A percentile compares a stretch with the other conserved stretches of the same genome.
Evolutionary conservation across 2,329 filamentous ascomycete genomes (phyloP).

Genomic region (Neonectria punicea): DNA sequence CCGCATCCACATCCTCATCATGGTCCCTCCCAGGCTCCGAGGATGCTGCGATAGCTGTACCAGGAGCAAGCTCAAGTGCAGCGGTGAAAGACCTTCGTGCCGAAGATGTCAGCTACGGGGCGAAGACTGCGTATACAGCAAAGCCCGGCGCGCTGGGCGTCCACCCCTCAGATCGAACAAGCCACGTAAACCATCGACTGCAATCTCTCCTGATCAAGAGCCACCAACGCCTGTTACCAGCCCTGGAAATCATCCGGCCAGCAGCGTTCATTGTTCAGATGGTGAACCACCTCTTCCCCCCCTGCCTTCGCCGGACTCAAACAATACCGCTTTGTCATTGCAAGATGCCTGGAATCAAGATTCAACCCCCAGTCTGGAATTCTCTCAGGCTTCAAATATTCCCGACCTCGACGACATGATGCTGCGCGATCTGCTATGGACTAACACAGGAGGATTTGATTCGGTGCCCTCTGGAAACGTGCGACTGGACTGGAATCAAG

Average conservation of each 20-base stretch:
- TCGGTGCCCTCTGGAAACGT: conserved; percentile 5
- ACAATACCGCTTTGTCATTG: background rate
- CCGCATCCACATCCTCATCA: background rate
- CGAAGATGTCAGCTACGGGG: conserved; percentile 13
- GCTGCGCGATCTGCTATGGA: conserved; percentile 12
- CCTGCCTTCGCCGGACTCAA: conserved; percentile 1
- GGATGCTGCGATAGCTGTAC: conserved; percentile 15
- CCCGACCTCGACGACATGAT: conserved; percentile 7
- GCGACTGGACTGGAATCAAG: conserved; percentile 6
- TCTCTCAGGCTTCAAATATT: conserved; percentile 5
- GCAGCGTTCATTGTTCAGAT: background rate
- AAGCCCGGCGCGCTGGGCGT: conserved; percentile 10
- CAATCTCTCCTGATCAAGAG: conserved; percentile 5
- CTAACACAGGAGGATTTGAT: conserved; percentile 6
- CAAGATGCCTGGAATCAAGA: conserved; percentile 10
- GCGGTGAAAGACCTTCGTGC: conserved; percentile 9
- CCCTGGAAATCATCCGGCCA: background rate
- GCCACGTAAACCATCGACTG: background rate
- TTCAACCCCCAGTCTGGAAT: conserved; percentile 4
- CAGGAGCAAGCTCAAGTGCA: conserved; percentile 13
- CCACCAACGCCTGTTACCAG: conserved; percentile 1
- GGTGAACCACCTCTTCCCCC: background rate
- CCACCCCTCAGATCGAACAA: conserved; percentile 2
- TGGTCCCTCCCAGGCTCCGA: conserved; percentile 9
- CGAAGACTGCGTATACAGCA: conserved; percentile 10